Conservation (phyloP, 2,329 filamentous ascomycete genomes). For the Hirsutella minnesotensis region DNA sequence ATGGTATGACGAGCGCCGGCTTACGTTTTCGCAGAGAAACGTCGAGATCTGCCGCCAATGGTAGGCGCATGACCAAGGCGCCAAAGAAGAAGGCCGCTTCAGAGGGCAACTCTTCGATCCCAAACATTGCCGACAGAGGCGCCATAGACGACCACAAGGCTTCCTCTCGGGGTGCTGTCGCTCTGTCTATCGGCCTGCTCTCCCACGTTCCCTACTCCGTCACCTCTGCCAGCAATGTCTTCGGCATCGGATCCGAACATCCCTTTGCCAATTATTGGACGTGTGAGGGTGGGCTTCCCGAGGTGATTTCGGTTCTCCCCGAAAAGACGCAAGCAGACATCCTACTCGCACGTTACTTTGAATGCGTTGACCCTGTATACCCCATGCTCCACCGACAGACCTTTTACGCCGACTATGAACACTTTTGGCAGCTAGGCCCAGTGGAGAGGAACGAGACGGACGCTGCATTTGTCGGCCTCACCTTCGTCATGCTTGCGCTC, state of each 20-base stretch:
- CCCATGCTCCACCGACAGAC: constrained; percentile 67
- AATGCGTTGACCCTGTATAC: constrained; percentile 68
- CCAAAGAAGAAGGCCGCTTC: constrained; percentile 39
- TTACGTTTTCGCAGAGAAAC: constrained; percentile 35
- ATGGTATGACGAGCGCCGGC: constrained; percentile 3
- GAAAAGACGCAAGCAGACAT: constrained; percentile 67
- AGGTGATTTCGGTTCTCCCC: constrained; percentile 65
- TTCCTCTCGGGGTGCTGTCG: constrained; percentile 37
- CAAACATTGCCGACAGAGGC: constrained; percentile 45
- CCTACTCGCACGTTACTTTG: constrained; percentile 50
- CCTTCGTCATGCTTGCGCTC: constrained; percentile 67
- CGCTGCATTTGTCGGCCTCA: constrained; percentile 56
- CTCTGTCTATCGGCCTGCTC: constrained; percentile 48
- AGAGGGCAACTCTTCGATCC: constrained; percentile 27
- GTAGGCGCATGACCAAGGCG: constrained; percentile 44
- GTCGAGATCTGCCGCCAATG: constrained; percentile 38
- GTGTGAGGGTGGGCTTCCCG: constrained; percentile 59
- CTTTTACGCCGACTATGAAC: constrained; percentile 68
- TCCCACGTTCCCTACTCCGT: constrained; percentile 63
- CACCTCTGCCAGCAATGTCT: constrained; percentile 62
- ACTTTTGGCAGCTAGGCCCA: constrained; percentile 55
- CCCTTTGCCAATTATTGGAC: constrained; percentile 82
- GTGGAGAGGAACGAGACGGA: constrained; percentile 50
- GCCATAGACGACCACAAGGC: constrained; percentile 31
- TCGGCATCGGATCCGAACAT: constrained; percentile 68